These are phyloP conservation scores for Aspergillus olivimuriae DNA, from an alignment of 495 filamentous ascomycete species.

Conservation along the genomic window DNA sequence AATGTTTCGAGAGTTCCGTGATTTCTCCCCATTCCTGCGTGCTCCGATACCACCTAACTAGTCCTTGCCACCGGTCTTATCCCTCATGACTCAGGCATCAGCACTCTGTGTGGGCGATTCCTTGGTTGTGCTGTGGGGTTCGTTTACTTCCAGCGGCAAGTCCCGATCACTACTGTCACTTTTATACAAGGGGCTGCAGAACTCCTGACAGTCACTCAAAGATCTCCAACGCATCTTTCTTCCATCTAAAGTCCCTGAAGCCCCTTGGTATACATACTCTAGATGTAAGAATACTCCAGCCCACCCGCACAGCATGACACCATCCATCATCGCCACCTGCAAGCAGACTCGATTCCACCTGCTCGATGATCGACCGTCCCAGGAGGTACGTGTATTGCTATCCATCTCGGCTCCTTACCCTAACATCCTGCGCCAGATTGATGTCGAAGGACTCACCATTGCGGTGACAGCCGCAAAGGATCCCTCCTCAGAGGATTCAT, in stretches of 20 bases:
- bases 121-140: too few relatives aligned
- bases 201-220: too few relatives aligned
- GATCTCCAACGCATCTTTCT: too few relatives aligned
- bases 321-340: constrained; percentile 39
- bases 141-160: too few relatives aligned
- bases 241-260: not conserved
- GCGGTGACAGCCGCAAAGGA: constrained; percentile 39
- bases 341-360: constrained; percentile 43
- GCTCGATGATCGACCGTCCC: constrained; percentile 32
- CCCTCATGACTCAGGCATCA: too few relatives aligned
- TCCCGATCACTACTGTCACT: too few relatives aligned
- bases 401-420: not conserved
- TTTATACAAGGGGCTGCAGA: too few relatives aligned
- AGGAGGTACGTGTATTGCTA: constrained; percentile 23
- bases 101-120: too few relatives aligned
- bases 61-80: too few relatives aligned
- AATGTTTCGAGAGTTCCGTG: not conserved
- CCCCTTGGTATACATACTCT: not conserved
- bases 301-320: constrained; percentile 14
- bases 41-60: too few relatives aligned
- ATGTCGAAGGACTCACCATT: constrained; percentile 61
- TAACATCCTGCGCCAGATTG: constrained; percentile 40
- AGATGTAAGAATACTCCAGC: too few relatives aligned
- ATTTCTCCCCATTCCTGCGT: not conserved
- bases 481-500: constrained; percentile 16